Conservation (phyloP, 495 filamentous ascomycete genomes). For the Cairneyella variabilis region DNA sequence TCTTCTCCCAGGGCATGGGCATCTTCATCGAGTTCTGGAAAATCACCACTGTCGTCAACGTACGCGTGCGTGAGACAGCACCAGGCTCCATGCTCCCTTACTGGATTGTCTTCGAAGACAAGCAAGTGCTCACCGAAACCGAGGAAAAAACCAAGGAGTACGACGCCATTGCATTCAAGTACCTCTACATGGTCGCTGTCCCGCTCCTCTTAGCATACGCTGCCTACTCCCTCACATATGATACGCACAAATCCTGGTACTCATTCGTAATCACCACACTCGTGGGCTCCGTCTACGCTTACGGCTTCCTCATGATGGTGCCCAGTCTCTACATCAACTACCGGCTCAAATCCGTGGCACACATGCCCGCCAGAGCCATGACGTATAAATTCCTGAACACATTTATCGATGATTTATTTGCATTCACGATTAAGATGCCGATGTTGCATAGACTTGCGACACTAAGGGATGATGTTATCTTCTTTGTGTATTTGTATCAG, state of each 20-base stretch:
- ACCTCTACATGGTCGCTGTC: conserved; percentile 87
- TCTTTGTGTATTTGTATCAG: conserved; percentile 98
- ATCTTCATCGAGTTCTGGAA: conserved; percentile 98
- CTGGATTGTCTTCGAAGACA: conserved; percentile 87
- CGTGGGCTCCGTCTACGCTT: conserved; percentile 94
- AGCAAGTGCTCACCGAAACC: conserved; percentile 90
- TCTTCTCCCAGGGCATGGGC: conserved; percentile 81
- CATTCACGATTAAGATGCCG: conserved; percentile 99
- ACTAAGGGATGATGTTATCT: conserved; percentile 92
- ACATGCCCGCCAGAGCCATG: conserved; percentile 96
- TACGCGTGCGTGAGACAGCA: conserved; percentile 68
- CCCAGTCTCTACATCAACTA: conserved; percentile 98
- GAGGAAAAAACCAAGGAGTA: conserved; percentile 98
- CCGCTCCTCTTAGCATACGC: conserved; percentile 88
- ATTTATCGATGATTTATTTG: conserved; percentile 75
- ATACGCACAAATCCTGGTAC: conserved; percentile 98
- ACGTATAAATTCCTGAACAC: conserved; percentile 93
- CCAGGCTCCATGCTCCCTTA: conserved; percentile 72
- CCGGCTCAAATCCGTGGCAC: conserved; percentile 89
- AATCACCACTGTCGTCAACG: conserved; percentile 93
- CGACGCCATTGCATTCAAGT: conserved; percentile 95
- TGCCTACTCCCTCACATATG: conserved; percentile 83
- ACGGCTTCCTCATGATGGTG: conserved; percentile 99
- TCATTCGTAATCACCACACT: conserved; percentile 85
- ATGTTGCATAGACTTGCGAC: conserved; percentile 93